Conservation (phyloP, 352 stramenopile species). For the Aphanomyces astaci region DNA sequence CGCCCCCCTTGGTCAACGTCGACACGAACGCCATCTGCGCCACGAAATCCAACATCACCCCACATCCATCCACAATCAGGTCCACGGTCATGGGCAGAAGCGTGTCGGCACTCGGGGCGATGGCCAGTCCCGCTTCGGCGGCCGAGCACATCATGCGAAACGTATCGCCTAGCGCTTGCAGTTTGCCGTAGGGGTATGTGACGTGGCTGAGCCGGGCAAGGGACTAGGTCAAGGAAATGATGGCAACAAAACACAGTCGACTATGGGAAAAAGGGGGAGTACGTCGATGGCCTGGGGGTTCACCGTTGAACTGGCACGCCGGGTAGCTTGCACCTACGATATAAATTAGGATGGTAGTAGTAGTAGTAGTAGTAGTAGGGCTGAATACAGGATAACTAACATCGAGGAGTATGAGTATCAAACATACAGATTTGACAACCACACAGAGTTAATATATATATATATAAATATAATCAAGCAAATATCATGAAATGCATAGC, state of each 20-base stretch:
- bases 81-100: constrained; percentile 58
- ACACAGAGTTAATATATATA: too few species aligned
- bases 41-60: constrained; percentile 38
- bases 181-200: constrained; percentile 46
- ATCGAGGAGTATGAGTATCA: too few species aligned
- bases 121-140: constrained; percentile 53
- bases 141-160: constrained; percentile 63
- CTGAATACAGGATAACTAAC: too few species aligned
- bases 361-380: too few species aligned
- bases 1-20: constrained; percentile 65
- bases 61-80: constrained; percentile 28
- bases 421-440: too few species aligned
- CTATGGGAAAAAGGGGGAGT: too few species aligned
- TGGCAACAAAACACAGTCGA: too few species aligned
- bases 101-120: constrained; percentile 55
- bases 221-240: constrained; percentile 36
- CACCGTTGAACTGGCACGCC: too few species aligned
- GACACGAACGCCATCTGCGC: constrained; percentile 66
- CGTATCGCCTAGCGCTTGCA: constrained; percentile 46
- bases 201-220: constrained; percentile 42
- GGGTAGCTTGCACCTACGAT: too few species aligned
- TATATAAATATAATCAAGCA: too few species aligned
- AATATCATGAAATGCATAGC: too few species aligned
- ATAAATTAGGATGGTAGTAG: too few species aligned
- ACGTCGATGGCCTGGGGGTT: constrained; percentile 29